Percentiles rank a stretch among this genome's conserved stretches.
These are phyloP conservation scores for Ascochyta viciae-villosae DNA, from an alignment of 2,329 filamentous ascomycete genomes.

Conservation along the genomic window DNA sequence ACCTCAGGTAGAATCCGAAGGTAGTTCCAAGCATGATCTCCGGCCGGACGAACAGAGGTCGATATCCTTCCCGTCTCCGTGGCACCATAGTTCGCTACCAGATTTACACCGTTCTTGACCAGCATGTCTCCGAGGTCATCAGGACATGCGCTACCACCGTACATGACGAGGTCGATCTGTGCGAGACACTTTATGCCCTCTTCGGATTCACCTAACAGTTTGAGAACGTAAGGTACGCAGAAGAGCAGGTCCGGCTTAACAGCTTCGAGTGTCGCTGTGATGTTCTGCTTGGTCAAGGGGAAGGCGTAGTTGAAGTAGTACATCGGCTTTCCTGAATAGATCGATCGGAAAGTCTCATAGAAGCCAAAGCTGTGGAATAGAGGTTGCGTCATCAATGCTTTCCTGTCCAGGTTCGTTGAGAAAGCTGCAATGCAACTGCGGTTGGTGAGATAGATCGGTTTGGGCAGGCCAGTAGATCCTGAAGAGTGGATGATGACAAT, in stretches of 20 bases:
- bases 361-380: slow-evolving; percentile 37
- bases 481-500: slow-evolving; percentile 54
- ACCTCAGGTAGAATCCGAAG: slow-evolving; percentile 54
- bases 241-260: slow-evolving; percentile 62
- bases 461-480: slow-evolving; percentile 68
- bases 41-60: slow-evolving; percentile 62
- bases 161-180: slow-evolving; percentile 61
- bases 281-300: slow-evolving; percentile 29
- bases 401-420: slow-evolving; percentile 25
- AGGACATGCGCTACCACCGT: slow-evolving; percentile 65
- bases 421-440: slow-evolving; percentile 37
- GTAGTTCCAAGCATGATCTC: slow-evolving; percentile 68
- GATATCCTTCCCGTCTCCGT: slow-evolving; percentile 69
- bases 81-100: slow-evolving; percentile 65
- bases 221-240: slow-evolving; percentile 69
- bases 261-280: slow-evolving; percentile 21
- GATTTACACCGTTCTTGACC: slow-evolving; percentile 60
- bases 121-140: slow-evolving; percentile 65
- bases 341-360: slow-evolving; percentile 32
- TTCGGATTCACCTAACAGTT: slow-evolving; percentile 66
- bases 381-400: slow-evolving; percentile 33
- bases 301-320: slow-evolving; percentile 33
- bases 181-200: slow-evolving; percentile 60
- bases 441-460: slow-evolving; percentile 68
- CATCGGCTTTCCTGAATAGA: slow-evolving; percentile 35